These are phyloP conservation scores for Chaetomidium leptoderma DNA, from an alignment of 495 filamentous ascomycete genomes.

Conservation along the genomic window DNA sequence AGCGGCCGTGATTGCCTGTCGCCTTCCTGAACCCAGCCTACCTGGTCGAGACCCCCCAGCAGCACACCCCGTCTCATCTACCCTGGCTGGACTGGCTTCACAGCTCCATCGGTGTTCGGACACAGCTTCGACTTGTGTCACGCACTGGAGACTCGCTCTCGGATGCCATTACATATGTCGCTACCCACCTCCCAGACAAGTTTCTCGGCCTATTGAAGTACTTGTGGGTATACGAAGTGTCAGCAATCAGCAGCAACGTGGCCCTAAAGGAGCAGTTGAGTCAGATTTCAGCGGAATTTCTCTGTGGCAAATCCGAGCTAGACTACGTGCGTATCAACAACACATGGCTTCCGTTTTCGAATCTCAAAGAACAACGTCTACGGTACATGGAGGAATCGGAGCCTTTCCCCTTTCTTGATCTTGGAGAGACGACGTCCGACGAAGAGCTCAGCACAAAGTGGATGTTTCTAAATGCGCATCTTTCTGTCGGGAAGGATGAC, in stretches of 20 bases:
- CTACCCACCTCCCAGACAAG: constrained; percentile 25
- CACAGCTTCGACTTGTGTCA: constrained; percentile 7
- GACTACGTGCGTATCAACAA: not conserved
- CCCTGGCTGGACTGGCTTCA: constrained; percentile 11
- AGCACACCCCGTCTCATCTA: not conserved
- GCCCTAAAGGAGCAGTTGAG: not conserved
- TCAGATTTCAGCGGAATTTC: not conserved
- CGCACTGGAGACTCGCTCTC: constrained; percentile 16
- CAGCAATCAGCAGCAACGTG: not conserved
- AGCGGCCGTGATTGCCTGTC: not conserved
- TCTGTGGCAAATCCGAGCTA: not conserved
- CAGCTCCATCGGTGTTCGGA: constrained; percentile 12
- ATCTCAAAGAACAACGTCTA: not conserved
- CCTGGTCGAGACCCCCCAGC: not conserved
- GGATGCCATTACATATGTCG: constrained; percentile 26
- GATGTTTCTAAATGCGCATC: constrained; percentile 1
- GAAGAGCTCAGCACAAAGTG: constrained; percentile 11
- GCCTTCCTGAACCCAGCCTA: constrained; percentile 3
- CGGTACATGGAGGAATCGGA: constrained; percentile 11
- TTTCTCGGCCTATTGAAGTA: constrained; percentile 27
- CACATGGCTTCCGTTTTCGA: constrained; percentile 11
- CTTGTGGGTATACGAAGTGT: constrained; percentile 18
- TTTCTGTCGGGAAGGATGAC: constrained; percentile 5
- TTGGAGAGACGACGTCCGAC: not conserved
- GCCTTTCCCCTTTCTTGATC: constrained; percentile 12